Evolutionary conservation across 768 basidiomycete species (phyloP).

Genomic region (Rhizopogon roseolus): DNA sequence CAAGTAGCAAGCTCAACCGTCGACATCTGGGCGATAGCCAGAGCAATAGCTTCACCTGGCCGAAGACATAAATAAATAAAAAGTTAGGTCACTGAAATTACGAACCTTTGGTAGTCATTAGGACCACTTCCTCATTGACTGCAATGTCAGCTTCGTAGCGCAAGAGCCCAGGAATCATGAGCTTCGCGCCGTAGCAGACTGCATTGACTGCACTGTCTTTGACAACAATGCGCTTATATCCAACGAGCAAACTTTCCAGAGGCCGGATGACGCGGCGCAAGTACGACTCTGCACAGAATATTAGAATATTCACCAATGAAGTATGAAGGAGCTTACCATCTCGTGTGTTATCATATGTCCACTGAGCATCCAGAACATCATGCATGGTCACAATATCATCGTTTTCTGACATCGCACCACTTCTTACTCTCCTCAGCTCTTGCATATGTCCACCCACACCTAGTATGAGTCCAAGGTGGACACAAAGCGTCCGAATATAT

Average conservation of each 20-base stretch:
- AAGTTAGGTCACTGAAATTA: background rate
- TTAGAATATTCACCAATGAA: slow-evolving; percentile 9
- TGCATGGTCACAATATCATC: slow-evolving; percentile 99
- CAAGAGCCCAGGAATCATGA: slow-evolving; percentile 98
- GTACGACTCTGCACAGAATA: slow-evolving; percentile 73
- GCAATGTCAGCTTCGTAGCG: slow-evolving; percentile 96
- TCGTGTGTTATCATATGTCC: slow-evolving; percentile 95
- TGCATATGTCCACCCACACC: slow-evolving; percentile 99
- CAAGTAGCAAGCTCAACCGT: slow-evolving; percentile 97
- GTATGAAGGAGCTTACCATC: slow-evolving; percentile 57
- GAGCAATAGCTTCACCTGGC: slow-evolving; percentile 85
- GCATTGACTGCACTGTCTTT: slow-evolving; percentile 99
- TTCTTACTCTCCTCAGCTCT: slow-evolving; percentile 90
- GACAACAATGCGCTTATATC: slow-evolving; percentile 98
- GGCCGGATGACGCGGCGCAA: slow-evolving; percentile 93
- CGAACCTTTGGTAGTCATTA: slow-evolving; percentile 97
- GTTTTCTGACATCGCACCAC: slow-evolving; percentile 95
- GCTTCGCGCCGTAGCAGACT: slow-evolving; percentile 98
- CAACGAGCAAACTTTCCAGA: slow-evolving; percentile 87
- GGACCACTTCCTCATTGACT: slow-evolving; percentile 90
- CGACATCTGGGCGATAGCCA: slow-evolving; percentile 96
- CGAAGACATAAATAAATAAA: slow-evolving; percentile 3
- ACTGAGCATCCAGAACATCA: slow-evolving; percentile 98
- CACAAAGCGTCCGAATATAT: slow-evolving; percentile 95
- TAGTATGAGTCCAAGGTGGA: slow-evolving; percentile 89